Evolutionary conservation across 805 yeast genomes (phyloP), one percentile per base, ranked within the genome.

Genomic region (Yamadazyma endophytica): DNA sequence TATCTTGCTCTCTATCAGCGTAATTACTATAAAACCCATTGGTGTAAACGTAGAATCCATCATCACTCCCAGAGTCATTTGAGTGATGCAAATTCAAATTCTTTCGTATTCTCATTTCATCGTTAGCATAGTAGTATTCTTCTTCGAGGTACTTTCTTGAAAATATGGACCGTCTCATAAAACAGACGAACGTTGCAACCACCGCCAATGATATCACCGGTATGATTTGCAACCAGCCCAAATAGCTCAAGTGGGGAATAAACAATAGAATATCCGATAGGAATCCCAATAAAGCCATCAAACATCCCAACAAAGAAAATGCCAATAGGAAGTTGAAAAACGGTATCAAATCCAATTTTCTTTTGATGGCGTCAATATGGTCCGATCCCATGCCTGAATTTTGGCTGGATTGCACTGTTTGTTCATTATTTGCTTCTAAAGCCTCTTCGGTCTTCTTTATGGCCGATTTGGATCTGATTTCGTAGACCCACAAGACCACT

Each of bases 211-310:
- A 53, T 2, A 82, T 72, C 0, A 92, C 75, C 1, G 90, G 74
- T 0, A 76, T 77, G 16, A 89, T 60, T 37, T 84, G 72, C 30
- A 82, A 61, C 97, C 97, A 90, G 16, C 96, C 96, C 26, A 81
- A 73, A 79, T 87, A 88, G 32, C 76, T 70, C 33, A 90, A 59
- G 49, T 78, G 77, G 2, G 89, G 84, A 2, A 80, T 70, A 47
- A 90, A 90, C 30, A 90, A 55, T 24, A 89, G 55, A 22, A 89
- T 73, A 52, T 90, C 97, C 3, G 86, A 86, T 37, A 89, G 60
- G 42, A 90, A 84, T 5, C 89, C 79, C 31, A 90, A 63, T 29
- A 89, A 57, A 1, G 84, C 64, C 24, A 82, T 64, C 35, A 89
- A 50, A 45, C 88, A 86, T 0, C 87, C 67, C 2, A 87, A 78